These are phyloP conservation scores for Pyrenopolyporus hunteri DNA, from an alignment of 495 filamentous ascomycete genomes.

Conservation along the genomic window DNA sequence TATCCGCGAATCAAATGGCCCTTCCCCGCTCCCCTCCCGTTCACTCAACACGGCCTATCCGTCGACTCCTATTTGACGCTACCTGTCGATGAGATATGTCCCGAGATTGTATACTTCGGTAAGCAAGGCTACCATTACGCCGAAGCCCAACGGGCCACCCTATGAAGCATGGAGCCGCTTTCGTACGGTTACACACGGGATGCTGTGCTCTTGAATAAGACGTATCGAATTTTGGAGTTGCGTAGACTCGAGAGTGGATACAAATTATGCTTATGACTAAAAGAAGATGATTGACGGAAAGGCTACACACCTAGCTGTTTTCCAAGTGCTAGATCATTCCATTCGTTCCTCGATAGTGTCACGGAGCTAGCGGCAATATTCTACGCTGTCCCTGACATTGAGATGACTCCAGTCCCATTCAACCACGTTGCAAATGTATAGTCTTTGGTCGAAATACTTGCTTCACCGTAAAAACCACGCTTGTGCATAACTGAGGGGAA, in stretches of 20 bases:
- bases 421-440: conserved; percentile 32
- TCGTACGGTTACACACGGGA: conserved; percentile 28
- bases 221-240: conserved; percentile 1
- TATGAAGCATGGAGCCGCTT: conserved; percentile 10
- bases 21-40: conserved; percentile 26
- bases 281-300: conserved; percentile 6
- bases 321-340: not conserved
- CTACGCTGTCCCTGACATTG: conserved; percentile 16
- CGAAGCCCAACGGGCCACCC: conserved; percentile 25
- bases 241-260: conserved; percentile 5
- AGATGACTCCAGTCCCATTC: conserved; percentile 30
- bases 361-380: conserved; percentile 25
- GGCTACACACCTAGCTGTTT: conserved; percentile 15
- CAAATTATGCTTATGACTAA: not conserved
- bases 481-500: conserved; percentile 5
- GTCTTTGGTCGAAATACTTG: conserved; percentile 19
- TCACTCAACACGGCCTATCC: conserved; percentile 17
- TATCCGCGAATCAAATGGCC: conserved; percentile 21
- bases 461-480: conserved; percentile 9
- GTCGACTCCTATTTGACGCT: conserved; percentile 16
- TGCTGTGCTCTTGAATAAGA: conserved; percentile 1
- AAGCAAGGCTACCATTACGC: conserved; percentile 36
- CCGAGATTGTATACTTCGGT: conserved; percentile 22
- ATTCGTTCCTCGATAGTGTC: conserved; percentile 22
- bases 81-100: conserved; percentile 29